Evolutionary conservation across 139 green algal genomes (phyloP).

Genomic region (Desmodesmus armatus): DNA sequence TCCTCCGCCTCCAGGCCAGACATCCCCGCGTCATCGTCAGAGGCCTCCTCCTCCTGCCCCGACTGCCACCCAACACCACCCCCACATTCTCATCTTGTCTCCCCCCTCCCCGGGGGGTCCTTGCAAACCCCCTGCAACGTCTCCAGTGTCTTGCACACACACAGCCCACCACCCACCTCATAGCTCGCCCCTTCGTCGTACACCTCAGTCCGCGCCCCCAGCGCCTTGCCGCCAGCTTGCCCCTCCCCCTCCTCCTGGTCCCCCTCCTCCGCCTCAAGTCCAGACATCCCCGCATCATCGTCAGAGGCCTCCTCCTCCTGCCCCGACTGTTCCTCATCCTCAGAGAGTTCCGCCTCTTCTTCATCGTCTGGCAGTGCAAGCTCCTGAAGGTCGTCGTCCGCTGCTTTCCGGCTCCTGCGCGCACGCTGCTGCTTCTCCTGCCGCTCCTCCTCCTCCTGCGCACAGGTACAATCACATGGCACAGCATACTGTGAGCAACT

Average conservation of each 20-base stretch:
- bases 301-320: neutral
- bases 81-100: too few relatives aligned
- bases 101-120: too few relatives aligned
- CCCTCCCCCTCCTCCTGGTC: neutral
- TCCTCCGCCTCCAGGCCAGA: neutral
- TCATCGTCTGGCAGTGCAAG: neutral
- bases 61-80: too few relatives aligned
- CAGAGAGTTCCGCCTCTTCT: too few relatives aligned
- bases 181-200: slow-evolving; percentile 27
- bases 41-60: neutral
- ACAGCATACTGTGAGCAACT: neutral
- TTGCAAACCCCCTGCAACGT: too few relatives aligned
- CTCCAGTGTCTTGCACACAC: too few relatives aligned
- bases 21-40: neutral
- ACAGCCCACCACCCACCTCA: too few relatives aligned
- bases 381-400: too few relatives aligned
- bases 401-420: too few relatives aligned
- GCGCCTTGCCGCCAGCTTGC: slow-evolving; percentile 23
- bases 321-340: too few relatives aligned
- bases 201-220: neutral
- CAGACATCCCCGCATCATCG: neutral
- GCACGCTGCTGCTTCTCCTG: slow-evolving; percentile 15
- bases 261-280: neutral
- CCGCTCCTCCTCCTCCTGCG: slow-evolving; percentile 16
- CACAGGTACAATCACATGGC: neutral